Conservation (phyloP, 1,139 yeast species). For the Pichia norvegensis region DNA sequence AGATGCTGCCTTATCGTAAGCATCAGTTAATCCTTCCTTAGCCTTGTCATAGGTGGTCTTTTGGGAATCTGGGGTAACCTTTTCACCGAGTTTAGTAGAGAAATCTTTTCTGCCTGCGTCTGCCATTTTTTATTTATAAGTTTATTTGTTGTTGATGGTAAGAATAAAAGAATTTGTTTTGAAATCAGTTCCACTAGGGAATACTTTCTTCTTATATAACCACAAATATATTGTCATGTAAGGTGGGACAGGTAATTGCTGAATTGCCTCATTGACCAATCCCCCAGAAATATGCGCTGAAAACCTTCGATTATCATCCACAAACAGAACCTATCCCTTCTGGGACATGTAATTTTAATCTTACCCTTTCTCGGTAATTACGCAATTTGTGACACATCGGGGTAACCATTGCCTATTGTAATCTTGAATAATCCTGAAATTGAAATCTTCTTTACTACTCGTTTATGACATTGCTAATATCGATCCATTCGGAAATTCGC, state of each 20-base stretch:
- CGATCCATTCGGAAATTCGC: slow-evolving; percentile 14
- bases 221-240: background rate
- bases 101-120: slow-evolving; percentile 75
- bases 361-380: background rate
- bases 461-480: slow-evolving; percentile 6
- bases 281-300: background rate
- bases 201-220: background rate
- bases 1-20: slow-evolving; percentile 56
- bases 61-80: slow-evolving; percentile 64
- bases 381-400: background rate
- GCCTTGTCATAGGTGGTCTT: slow-evolving; percentile 59
- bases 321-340: background rate
- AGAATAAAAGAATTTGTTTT: background rate
- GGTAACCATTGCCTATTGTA: no score
- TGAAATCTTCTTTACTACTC: background rate
- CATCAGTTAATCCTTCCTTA: slow-evolving; percentile 63
- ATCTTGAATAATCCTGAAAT: no score
- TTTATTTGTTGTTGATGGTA: slow-evolving; percentile 2
- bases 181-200: no score
- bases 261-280: background rate
- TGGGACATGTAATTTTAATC: background rate
- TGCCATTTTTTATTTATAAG: slow-evolving; percentile 40
- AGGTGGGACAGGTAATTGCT: background rate
- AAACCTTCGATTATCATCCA: background rate
- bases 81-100: slow-evolving; percentile 59